Conservation (phyloP, 176 grass and related monocot species). For the Thinopyrum elongatum region DNA sequence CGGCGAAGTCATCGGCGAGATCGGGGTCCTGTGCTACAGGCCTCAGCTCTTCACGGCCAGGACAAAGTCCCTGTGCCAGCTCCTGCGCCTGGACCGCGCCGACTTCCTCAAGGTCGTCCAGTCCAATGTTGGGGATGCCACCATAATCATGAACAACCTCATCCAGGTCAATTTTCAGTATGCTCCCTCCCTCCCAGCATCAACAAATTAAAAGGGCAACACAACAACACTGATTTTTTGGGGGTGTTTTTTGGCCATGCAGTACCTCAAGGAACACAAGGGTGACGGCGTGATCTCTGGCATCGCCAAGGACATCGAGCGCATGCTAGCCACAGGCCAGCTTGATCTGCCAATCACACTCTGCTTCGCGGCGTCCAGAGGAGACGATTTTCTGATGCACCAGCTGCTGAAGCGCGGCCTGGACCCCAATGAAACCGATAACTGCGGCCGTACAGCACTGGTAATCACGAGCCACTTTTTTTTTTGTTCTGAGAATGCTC, state of each 20-base stretch:
- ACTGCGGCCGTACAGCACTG: conserved; percentile 53
- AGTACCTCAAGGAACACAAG: conserved; percentile 68
- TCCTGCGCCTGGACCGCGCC: conserved; percentile 65
- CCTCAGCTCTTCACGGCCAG: conserved; percentile 77
- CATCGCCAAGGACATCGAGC: conserved; percentile 58
- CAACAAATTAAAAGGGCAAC: no score
- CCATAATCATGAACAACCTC: conserved; percentile 80
- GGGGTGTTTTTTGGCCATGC: background rate
- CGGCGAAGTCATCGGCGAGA: conserved; percentile 72
- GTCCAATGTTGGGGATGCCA: conserved; percentile 70
- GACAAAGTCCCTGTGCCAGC: conserved; percentile 65
- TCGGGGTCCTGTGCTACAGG: conserved; percentile 79
- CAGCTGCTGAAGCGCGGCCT: conserved; percentile 65
- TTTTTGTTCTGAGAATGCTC: no score
- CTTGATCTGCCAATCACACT: conserved; percentile 72
- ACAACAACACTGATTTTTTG: background rate
- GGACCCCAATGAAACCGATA: conserved; percentile 65
- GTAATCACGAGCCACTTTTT: conserved; percentile 1
- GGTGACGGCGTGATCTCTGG: conserved; percentile 29
- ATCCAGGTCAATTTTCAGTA: conserved; percentile 19
- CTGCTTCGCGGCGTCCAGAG: conserved; percentile 58
- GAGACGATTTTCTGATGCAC: conserved; percentile 51
- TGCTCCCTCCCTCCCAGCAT: background rate
- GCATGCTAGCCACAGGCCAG: conserved; percentile 58
- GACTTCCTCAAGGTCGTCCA: conserved; percentile 58